Percentiles rank a stretch among this genome's conserved stretches.
These are phyloP conservation scores for Meripilus lineatus DNA, from an alignment of 1,284 basidiomycete species.

Conservation along the genomic window DNA sequence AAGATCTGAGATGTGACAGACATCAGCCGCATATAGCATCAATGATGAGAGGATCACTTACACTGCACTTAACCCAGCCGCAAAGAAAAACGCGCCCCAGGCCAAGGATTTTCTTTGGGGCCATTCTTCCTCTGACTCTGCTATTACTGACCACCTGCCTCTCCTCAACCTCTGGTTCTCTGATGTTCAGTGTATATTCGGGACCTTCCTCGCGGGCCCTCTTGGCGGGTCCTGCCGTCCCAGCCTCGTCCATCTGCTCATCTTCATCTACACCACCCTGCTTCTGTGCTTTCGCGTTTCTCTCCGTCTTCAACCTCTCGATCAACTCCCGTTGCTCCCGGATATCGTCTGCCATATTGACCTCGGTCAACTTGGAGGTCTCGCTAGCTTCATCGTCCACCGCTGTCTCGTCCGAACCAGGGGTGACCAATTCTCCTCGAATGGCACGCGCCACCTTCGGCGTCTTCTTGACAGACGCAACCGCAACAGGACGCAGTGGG, in stretches of 20 bases:
- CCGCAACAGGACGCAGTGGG: slow-evolving; percentile 21
- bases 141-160: slow-evolving; percentile 62
- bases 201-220: slow-evolving; percentile 52
- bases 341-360: slow-evolving; percentile 64
- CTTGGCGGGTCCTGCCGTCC: slow-evolving; percentile 30
- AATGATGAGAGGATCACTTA: slow-evolving; percentile 33
- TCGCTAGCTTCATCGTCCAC: slow-evolving; percentile 56
- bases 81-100: slow-evolving; percentile 74
- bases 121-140: slow-evolving; percentile 41
- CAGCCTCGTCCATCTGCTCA: slow-evolving; percentile 26
- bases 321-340: slow-evolving; percentile 70
- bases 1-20: slow-evolving; percentile 5
- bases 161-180: slow-evolving; percentile 53
- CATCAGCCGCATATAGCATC: neutral
- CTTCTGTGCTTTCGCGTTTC: slow-evolving; percentile 40
- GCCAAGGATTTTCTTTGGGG: slow-evolving; percentile 62
- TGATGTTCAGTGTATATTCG: slow-evolving; percentile 54
- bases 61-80: slow-evolving; percentile 67
- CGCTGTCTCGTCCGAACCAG: slow-evolving; percentile 55
- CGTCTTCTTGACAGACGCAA: slow-evolving; percentile 35
- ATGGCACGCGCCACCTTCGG: slow-evolving; percentile 32
- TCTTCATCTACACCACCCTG: slow-evolving; percentile 25
- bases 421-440: slow-evolving; percentile 38
- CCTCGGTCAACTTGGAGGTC: slow-evolving; percentile 47
- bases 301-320: slow-evolving; percentile 54